Evolutionary conservation across 129 eudicot genomes (phyloP).

Genomic region (Pulicaria dysenterica): DNA sequence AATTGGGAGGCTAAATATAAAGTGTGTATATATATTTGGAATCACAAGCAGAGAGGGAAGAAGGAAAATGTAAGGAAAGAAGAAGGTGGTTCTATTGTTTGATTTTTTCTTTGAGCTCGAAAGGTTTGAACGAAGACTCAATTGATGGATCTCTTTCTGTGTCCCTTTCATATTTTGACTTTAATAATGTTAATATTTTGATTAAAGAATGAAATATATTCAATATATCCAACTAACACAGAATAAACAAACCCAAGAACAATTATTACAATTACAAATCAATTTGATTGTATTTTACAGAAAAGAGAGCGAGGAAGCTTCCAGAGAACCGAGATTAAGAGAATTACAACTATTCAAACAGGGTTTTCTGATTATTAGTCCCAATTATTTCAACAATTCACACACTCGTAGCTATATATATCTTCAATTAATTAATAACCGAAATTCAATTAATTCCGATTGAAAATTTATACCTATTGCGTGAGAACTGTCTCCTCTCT

Average conservation of each 20-base stretch:
- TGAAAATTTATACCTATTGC: conserved; percentile 36
- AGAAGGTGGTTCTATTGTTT: conserved; percentile 26
- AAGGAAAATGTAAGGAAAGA: conserved; percentile 37
- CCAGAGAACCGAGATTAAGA: conserved; percentile 16
- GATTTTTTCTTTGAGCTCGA: conserved; percentile 40
- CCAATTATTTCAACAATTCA: conserved; percentile 1
- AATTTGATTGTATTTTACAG: conserved; percentile 27
- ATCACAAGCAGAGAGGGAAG: conserved; percentile 2
- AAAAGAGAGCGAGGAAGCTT: conserved; percentile 25
- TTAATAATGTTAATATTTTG: conserved; percentile 33
- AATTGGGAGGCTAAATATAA: conserved; percentile 6
- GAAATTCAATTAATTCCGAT: background rate
- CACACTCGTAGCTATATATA: conserved; percentile 20
- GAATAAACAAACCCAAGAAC: conserved; percentile 20
- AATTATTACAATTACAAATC: conserved; percentile 21
- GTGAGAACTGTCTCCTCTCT: conserved; percentile 27
- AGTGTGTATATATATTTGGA: conserved; percentile 22
- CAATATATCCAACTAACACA: conserved; percentile 30
- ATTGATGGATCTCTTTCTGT: conserved; percentile 29
- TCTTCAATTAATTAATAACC: conserved; percentile 3
- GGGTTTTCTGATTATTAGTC: background rate
- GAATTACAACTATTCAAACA: conserved; percentile 31
- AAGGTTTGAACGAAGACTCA: conserved; percentile 48
- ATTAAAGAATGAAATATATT: conserved; percentile 17
- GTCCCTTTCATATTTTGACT: conserved; percentile 40